Evolutionary conservation across 768 basidiomycete genomes (phyloP), one percentile per base, ranked within the genome.

Genomic region (Leccinum incarnatum): DNA sequence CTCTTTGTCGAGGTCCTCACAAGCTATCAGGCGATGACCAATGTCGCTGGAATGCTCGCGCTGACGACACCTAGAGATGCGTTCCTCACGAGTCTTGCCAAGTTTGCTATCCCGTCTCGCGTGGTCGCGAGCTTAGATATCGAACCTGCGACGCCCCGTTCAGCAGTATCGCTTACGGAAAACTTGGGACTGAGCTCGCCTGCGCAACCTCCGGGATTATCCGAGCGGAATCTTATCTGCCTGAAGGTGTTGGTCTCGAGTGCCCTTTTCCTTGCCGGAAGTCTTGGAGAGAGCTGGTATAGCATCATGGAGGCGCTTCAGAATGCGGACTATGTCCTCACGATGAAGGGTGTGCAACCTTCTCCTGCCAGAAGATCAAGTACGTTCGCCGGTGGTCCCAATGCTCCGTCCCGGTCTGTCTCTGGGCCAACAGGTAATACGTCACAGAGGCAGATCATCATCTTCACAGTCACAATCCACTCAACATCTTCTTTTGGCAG

Each of bases 251-350:
- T 95, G 56, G 78, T 97, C 8, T 79, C 83, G 0, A 87, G 88
- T 60, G 86, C 91, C 1, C 75, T 92, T 27, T 91, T 91, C 70
- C 79, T 98, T 9, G 90, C 93, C 0, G 91, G 91, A 0, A 89
- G 87, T 57, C 81, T 97, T 6, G 93, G 88, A n/a, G 82, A 87
- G 58, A 93, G 89, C 59, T 98, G 96, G 96, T 96, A 92, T 71
- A 81, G 88, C 48, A 83, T 98, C 9, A 78, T 98, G 54, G 95
- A 98, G 67, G 86, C 89, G 1, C 75, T 98, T 23, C 96, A 98
- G 75, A 98, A 95, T 63, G 95, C 96, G 7, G 95, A 96, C 66
- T 94, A 94, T 65, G 91, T 99, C 19, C 77, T 98, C 19, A 84
- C 83, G 9, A 77, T 81, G 65, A 88, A 85, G 72, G 84, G 79